phyloP scores from a whole-genome alignment of 345 rosid species.

The Corymbia maculata region DNA sequence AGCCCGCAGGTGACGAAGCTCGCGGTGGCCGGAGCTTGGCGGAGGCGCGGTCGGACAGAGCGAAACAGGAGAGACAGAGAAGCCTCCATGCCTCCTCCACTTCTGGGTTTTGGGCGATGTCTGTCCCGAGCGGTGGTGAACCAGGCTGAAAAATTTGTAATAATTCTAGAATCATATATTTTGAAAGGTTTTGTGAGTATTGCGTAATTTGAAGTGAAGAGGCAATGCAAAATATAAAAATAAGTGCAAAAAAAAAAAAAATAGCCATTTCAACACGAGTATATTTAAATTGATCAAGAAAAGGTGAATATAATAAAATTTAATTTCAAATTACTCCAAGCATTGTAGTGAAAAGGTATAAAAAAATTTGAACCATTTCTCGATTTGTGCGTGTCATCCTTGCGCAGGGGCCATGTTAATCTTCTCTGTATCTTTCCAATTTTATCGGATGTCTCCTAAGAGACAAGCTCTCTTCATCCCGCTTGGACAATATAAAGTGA shows the following conservation, averaged over 20 bases:
- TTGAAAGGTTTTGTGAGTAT: not conserved
- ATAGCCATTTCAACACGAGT: not conserved
- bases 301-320: not conserved
- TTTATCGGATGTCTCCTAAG: not conserved
- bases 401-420: not conserved
- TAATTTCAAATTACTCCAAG: not conserved
- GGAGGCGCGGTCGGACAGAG: not conserved
- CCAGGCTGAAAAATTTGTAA: not conserved
- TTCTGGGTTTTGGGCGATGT: not conserved
- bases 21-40: not conserved
- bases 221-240: not conserved
- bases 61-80: not conserved
- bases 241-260: accelerated
- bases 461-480: accelerated
- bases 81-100: not conserved
- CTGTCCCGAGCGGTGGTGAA: not conserved
- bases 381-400: not conserved
- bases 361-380: not conserved
- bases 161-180: not conserved
- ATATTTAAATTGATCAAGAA: not conserved
- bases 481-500: not conserved
- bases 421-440: not conserved
- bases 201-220: not conserved
- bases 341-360: not conserved
- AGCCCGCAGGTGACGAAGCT: slow-evolving; percentile 32